Conservation (phyloP, 1,139 yeast species). For the Debaryomycetaceae sp. region DNA sequence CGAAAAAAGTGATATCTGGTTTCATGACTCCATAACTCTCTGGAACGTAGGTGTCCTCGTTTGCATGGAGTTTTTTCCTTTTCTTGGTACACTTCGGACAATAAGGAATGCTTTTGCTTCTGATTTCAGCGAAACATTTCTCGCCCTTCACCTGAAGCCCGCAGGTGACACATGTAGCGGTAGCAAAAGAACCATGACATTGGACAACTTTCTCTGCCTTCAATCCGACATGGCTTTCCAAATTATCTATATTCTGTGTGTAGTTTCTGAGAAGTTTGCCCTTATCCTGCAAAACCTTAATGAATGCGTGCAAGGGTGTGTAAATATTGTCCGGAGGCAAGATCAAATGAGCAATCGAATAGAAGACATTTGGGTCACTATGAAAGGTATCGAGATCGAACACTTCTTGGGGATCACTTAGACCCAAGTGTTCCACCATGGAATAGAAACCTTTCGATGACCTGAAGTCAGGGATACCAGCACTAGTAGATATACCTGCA, state of each 20-base stretch:
- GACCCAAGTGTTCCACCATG: constrained; percentile 61
- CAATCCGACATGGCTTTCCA: constrained; percentile 81
- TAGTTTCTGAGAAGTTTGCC: constrained; percentile 78
- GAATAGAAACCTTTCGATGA: constrained; percentile 78
- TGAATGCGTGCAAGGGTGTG: constrained; percentile 83
- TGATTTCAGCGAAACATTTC: constrained; percentile 57
- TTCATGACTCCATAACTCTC: constrained; percentile 76
- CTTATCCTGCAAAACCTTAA: constrained; percentile 69
- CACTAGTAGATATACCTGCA: constrained; percentile 87
- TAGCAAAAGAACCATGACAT: constrained; percentile 93
- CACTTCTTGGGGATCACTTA: constrained; percentile 89
- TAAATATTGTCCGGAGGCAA: constrained; percentile 71
- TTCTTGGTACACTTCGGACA: constrained; percentile 64
- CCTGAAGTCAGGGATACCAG: constrained; percentile 92
- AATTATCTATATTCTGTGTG: constrained; percentile 89
- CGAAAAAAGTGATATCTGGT: constrained; percentile 91
- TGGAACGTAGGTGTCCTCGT: constrained; percentile 25
- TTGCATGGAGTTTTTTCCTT: constrained; percentile 29
- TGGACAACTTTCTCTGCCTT: constrained; percentile 67
- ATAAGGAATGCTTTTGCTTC: constrained; percentile 58
- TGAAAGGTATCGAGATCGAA: constrained; percentile 72
- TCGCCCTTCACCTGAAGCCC: constrained; percentile 64
- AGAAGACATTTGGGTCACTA: constrained; percentile 76
- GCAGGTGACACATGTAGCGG: constrained; percentile 83
- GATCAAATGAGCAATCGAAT: constrained; percentile 80